Evolutionary conservation across 208 protist genomes (phyloP).

Genomic region (Leishmania mexicana): DNA sequence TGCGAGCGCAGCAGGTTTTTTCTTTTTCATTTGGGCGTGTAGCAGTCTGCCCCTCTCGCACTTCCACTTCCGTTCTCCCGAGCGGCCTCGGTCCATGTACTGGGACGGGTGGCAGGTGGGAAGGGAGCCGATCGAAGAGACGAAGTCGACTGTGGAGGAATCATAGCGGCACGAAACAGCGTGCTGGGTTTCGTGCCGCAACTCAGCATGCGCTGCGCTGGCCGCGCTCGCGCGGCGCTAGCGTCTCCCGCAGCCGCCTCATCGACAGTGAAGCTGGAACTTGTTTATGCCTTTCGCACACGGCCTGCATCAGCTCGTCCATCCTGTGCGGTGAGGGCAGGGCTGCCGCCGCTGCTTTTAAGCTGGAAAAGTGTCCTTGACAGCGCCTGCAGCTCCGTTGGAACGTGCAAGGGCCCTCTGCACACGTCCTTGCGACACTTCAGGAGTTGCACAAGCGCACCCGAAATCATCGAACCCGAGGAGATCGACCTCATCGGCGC

Average conservation of each 20-base stretch:
- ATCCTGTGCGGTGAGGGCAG: neutral
- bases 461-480: constrained; percentile 18
- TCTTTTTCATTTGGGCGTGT: neutral
- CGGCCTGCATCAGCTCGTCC: too few species aligned
- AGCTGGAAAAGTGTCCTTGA: neutral
- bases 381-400: neutral
- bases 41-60: neutral
- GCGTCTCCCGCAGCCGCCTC: neutral
- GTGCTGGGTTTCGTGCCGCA: neutral
- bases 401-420: neutral
- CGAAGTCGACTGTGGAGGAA: neutral
- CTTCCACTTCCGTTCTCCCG: neutral
- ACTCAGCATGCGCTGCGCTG: neutral
- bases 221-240: constrained; percentile 1
- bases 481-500: constrained; percentile 12
- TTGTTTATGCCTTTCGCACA: neutral
- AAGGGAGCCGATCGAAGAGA: neutral
- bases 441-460: neutral
- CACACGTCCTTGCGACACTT: neutral
- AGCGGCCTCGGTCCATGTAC: neutral
- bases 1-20: neutral
- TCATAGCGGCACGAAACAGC: neutral
- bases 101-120: neutral
- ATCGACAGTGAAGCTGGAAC: neutral
- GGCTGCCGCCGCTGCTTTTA: neutral